Percentiles rank a stretch among this genome's conserved stretches.
Evolutionary conservation across 768 basidiomycete species (phyloP).

Genomic region (Hydnomerulius pinastri): DNA sequence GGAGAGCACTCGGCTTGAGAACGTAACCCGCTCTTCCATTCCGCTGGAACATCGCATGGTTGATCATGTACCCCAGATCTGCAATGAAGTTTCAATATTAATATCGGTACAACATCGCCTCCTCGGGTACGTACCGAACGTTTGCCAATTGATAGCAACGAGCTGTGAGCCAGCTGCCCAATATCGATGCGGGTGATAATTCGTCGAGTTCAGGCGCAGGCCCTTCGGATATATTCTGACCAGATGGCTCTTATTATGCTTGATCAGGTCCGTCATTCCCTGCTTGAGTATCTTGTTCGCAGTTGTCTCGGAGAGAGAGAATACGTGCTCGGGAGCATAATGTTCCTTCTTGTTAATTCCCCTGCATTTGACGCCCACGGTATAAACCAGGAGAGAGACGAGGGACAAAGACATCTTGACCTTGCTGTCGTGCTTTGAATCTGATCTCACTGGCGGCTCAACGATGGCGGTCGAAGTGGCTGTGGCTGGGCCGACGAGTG

Average conservation of each 20-base stretch:
- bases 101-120: not conserved
- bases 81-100: conserved; percentile 8
- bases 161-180: conserved; percentile 91
- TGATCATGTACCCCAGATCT: conserved; percentile 92
- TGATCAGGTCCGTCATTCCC: conserved; percentile 70
- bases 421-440: conserved; percentile 36
- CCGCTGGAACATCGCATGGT: conserved; percentile 92
- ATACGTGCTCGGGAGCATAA: conserved; percentile 88
- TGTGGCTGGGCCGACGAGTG: conserved; percentile 11
- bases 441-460: conserved; percentile 17
- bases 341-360: conserved; percentile 85
- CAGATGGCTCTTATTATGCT: conserved; percentile 82
- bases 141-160: conserved; percentile 98
- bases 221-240: conserved; percentile 89
- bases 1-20: conserved; percentile 80
- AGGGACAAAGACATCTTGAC: conserved; percentile 75
- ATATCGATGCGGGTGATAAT: conserved; percentile 85
- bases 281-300: conserved; percentile 76
- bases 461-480: conserved; percentile 12
- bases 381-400: conserved; percentile 82
- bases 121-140: conserved; percentile 63
- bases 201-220: conserved; percentile 75
- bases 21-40: conserved; percentile 91
- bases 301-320: conserved; percentile 87
- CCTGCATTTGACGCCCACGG: conserved; percentile 92